Conservation (phyloP, 352 stramenopile genomes). For the Globisporangium viniferum region DNA sequence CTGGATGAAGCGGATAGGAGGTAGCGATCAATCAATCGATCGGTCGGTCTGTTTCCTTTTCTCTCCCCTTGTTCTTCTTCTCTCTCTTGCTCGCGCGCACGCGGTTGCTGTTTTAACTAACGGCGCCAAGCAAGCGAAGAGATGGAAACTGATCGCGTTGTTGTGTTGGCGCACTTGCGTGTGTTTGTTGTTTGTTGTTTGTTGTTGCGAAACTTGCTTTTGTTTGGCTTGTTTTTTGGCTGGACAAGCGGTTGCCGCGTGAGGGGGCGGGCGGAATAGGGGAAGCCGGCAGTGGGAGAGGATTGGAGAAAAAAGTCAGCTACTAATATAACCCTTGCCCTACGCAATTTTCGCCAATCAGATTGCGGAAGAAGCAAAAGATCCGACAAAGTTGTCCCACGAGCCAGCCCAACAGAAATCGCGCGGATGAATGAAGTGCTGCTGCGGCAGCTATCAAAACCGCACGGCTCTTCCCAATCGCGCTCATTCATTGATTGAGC, state of each 20-base stretch:
- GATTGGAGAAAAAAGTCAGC: constrained; percentile 10
- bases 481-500: too few species aligned
- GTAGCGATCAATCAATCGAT: background rate
- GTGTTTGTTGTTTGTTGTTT: background rate
- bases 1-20: background rate
- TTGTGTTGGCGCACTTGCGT: background rate
- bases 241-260: constrained; percentile 4
- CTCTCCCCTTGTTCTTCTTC: background rate
- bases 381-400: background rate
- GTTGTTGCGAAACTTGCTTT: background rate
- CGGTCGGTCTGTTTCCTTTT: constrained; percentile 2
- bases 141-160: constrained; percentile 10
- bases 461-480: too few species aligned
- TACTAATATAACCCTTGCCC: background rate
- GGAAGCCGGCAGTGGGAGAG: constrained; percentile 1
- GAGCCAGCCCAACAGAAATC: background rate
- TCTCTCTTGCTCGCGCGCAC: background rate
- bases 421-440: background rate
- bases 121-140: constrained; percentile 1
- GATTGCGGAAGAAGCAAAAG: background rate
- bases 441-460: background rate
- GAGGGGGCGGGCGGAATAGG: background rate
- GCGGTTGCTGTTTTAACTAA: background rate
- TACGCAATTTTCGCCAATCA: background rate
- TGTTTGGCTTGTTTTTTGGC: background rate